Base-by-base conservation (phyloP, 2,329 filamentous ascomycete species). In the Verticillium tricorpus region DNA sequence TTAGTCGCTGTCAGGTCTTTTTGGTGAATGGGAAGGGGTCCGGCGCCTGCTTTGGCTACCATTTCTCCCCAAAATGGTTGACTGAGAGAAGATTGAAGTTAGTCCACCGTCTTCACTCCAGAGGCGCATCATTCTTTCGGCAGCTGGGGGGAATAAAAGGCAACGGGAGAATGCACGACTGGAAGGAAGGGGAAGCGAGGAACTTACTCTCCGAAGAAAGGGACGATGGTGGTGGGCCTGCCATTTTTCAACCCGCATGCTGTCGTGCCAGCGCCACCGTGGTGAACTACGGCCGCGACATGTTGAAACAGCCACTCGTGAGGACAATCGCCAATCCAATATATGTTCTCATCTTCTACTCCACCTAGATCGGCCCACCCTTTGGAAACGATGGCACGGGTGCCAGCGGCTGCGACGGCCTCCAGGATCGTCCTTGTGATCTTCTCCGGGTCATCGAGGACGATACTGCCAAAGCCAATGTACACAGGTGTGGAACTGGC, bases 231-330 rank as follows among this genome's bases (percentile, higher is more conserved):
- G 0, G 92, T 96, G 2, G 92, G 92, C 60, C 88, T 88, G 28
- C 92, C 92, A 1, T 88, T 85, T 19, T 89, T 85, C 64, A 96
- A 91, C 17, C 92, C 92, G 1, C 92, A 91, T 1, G 92, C 92
- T 1, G 91, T 96, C 2, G 92, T 97, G 19, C 92, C 92, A 9
- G 92, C 92, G 62, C 93, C 92, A 25, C 92, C 93, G 65, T 96
- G 92, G 70, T 96, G 93, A 5, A 94, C 89, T 1, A 96, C 92
- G 54, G 87, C 89, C 0, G 90, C 89, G 1, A 96, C 92, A 39
- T 84, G 87, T 65, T 91, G 82, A 74, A 96, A 96, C 0, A 96
- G 77, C 92, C 92, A 96, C 75, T 96, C 93, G 65, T 96, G 93
- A 1, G 92, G 92, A 55, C 88, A 87, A 69, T 94, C 95, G 11